Conservation (phyloP, 495 filamentous ascomycete genomes). For the Rusavskia elegans region DNA sequence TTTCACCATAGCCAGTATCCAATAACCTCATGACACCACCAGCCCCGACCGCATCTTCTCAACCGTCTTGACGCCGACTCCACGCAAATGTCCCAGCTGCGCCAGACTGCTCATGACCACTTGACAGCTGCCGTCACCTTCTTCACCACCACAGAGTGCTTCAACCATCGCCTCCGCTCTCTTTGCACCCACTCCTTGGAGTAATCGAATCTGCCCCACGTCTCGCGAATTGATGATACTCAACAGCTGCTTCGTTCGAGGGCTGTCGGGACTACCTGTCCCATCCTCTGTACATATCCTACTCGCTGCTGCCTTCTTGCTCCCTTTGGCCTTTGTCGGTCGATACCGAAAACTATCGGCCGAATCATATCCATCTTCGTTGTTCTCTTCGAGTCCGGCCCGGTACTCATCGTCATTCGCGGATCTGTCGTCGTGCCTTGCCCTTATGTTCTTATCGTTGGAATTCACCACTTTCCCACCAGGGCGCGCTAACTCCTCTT, state of each 20-base stretch:
- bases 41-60: constrained; percentile 37
- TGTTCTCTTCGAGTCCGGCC: not conserved
- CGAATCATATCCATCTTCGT: constrained; percentile 22
- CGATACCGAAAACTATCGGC: constrained; percentile 25
- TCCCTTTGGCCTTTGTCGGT: constrained; percentile 17
- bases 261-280: constrained; percentile 28
- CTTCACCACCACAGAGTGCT: constrained; percentile 25
- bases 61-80: constrained; percentile 35
- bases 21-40: constrained; percentile 8
- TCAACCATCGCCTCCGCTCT: constrained; percentile 38
- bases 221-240: constrained; percentile 79
- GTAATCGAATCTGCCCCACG: constrained; percentile 40
- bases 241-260: constrained; percentile 54
- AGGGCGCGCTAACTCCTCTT: no score
- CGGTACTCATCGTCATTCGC: constrained; percentile 13
- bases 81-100: constrained; percentile 32
- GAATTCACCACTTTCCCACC: no score
- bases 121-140: constrained; percentile 12
- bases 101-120: constrained; percentile 27
- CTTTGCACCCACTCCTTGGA: constrained; percentile 50
- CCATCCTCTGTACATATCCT: constrained; percentile 1
- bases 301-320: constrained; percentile 11
- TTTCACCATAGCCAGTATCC: no score
- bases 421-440: constrained; percentile 18
- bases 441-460: constrained; percentile 9